Conservation (phyloP, 2,329 filamentous ascomycete genomes). For the Xylariaceae sp. region DNA sequence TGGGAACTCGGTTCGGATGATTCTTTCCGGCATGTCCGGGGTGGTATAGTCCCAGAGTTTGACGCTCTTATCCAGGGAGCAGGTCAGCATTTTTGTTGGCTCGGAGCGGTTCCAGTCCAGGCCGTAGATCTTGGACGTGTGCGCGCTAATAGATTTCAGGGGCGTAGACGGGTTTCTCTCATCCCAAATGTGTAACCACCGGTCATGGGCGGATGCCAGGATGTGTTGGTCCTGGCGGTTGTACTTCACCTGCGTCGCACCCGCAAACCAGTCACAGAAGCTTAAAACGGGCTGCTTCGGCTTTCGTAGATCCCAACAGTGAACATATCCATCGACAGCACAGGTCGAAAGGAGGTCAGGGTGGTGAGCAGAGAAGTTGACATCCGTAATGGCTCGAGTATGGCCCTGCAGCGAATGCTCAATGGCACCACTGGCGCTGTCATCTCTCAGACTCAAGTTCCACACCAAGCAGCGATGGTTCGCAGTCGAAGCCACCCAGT, state of each 20-base stretch:
- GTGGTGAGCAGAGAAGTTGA: constrained; percentile 92
- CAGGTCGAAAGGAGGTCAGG: constrained; percentile 86
- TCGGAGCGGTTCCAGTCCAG: constrained; percentile 87
- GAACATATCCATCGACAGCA: constrained; percentile 86
- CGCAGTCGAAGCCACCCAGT: constrained; percentile 90
- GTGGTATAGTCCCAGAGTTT: constrained; percentile 82
- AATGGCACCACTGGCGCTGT: constrained; percentile 64
- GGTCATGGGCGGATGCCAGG: constrained; percentile 85
- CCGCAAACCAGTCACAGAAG: constrained; percentile 90
- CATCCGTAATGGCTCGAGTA: constrained; percentile 85
- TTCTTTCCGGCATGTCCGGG: constrained; percentile 63
- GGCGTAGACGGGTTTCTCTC: constrained; percentile 72
- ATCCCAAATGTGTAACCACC: constrained; percentile 85
- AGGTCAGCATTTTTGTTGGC: constrained; percentile 70
- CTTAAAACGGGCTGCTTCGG: constrained; percentile 69
- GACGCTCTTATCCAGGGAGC: constrained; percentile 85
- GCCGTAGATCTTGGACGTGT: constrained; percentile 90
- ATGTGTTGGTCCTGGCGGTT: constrained; percentile 83
- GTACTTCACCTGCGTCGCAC: constrained; percentile 92
- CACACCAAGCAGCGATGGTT: constrained; percentile 93
- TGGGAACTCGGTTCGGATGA: constrained; percentile 77
- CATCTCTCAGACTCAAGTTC: constrained; percentile 78
- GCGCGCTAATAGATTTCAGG: constrained; percentile 77
- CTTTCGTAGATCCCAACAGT: constrained; percentile 82
- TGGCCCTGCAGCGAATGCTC: constrained; percentile 85